Evolutionary conservation across 2,329 filamentous ascomycete species (phyloP).

Genomic region (Pleomassaria siparia): DNA sequence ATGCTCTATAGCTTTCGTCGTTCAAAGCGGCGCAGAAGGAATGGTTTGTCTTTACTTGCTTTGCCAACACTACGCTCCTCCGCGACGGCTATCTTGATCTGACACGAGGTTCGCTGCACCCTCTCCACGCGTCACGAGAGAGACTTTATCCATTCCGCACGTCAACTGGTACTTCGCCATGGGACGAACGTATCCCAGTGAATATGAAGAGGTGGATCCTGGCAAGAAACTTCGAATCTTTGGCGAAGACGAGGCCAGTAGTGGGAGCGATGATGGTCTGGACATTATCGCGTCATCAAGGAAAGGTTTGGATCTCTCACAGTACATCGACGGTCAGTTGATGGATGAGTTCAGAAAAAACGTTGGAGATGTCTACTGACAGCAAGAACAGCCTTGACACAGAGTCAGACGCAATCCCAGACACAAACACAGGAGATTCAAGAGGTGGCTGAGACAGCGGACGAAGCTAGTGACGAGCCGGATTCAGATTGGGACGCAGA

Average conservation of each 20-base stretch:
- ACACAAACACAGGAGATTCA: constrained; percentile 19
- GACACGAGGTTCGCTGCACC: too few species aligned
- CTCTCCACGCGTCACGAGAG: too few species aligned
- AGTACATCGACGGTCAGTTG: constrained; percentile 35
- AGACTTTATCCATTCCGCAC: neutral
- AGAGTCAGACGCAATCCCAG: constrained; percentile 23
- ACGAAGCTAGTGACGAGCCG: constrained; percentile 11
- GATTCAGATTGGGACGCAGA: constrained; percentile 3
- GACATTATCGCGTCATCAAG: constrained; percentile 42
- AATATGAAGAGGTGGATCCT: neutral
- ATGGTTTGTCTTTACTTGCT: neutral
- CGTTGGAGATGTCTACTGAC: neutral
- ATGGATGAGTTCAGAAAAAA: neutral
- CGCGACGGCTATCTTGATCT: neutral
- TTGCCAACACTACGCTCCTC: neutral
- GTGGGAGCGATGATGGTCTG: constrained; percentile 46
- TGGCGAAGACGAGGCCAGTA: constrained; percentile 31
- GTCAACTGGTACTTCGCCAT: neutral
- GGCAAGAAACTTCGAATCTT: constrained; percentile 17
- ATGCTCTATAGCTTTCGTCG: neutral
- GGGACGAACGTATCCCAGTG: neutral
- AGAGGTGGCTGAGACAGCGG: constrained; percentile 5
- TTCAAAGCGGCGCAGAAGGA: neutral
- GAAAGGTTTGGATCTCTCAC: constrained; percentile 35
- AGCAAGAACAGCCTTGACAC: neutral